Evolutionary conservation across 176 grass and related monocot species (phyloP), one percentile per base, ranked within the genome.

Genomic region (Oryza officinalis): DNA sequence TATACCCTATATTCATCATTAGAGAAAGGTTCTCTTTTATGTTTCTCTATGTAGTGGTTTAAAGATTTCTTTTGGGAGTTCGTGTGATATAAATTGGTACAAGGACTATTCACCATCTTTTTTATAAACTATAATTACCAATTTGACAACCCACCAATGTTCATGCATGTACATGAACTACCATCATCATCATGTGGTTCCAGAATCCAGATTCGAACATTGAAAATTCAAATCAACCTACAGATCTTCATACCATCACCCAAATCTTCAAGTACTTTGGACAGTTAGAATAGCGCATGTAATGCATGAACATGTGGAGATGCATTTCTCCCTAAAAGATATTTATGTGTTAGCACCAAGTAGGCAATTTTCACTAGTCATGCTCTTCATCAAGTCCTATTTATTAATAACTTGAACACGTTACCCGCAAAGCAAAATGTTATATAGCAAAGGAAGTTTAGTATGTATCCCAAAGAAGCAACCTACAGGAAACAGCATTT

Each of bases 401-500:
- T 57, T 52, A 17, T 35, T 41, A 25, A 20, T 49, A 67, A 60
- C 9, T 59, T 72, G 65, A 71, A 22, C 22, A 86, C 25, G 35
- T 47, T 37, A 76, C 40, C 40, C 40, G 1, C 40, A 10, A 41
- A 41, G 11, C 10, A 41, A 41, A 41, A 7, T 30, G 44, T 46
- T 47, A 84, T 57, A 10, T 40, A 25, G 44, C 28, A 84, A 22
- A 67, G 12, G 20, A 83, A 74, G 26, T 74, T 32, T 67, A 78
- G 32, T 30, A 44, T 33, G 4, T 69, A 59, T 69, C 50, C 72
- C 75, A 86, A 52, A 86, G 6, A 81, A 71, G 47, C 27, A 30
- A 90, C 88, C 18, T 91, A 91, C 93, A 84, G 76, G 65, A 86
- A 92, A 70, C 57, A 95, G 67, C 88, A 95, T 81, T 73, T 90